Conservation (phyloP, 345 rosid genomes). For the Gynandropsis gynandra region DNA sequence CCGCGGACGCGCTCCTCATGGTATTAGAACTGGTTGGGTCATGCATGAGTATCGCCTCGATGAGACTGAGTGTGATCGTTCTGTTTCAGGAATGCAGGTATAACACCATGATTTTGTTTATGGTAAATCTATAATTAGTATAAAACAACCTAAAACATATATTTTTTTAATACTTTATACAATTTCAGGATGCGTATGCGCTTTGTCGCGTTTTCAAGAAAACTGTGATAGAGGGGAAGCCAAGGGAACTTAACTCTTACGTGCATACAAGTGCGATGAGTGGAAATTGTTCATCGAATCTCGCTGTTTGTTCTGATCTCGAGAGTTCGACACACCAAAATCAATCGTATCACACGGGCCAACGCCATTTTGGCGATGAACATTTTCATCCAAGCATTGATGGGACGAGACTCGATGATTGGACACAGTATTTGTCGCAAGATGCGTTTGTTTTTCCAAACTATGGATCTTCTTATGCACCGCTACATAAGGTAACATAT, state of each 20-base stretch:
- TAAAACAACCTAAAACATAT: neutral
- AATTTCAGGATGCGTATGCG: slow-evolving; percentile 73
- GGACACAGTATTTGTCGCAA: slow-evolving; percentile 46
- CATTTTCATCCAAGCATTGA: slow-evolving; percentile 15
- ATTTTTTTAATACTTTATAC: neutral
- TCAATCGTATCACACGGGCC: slow-evolving; percentile 14
- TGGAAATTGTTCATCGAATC: slow-evolving; percentile 38
- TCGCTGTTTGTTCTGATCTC: slow-evolving; percentile 38
- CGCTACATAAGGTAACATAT: slow-evolving; percentile 71
- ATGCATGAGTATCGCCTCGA: slow-evolving; percentile 98
- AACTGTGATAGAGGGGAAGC: slow-evolving; percentile 43
- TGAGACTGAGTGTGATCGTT: slow-evolving; percentile 65
- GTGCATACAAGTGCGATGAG: slow-evolving; percentile 20
- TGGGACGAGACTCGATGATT: slow-evolving; percentile 29
- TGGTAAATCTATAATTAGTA: neutral
- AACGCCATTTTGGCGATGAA: slow-evolving; percentile 27
- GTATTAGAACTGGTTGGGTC: slow-evolving; percentile 88
- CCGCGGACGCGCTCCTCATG: slow-evolving; percentile 97
- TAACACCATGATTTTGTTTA: neutral
- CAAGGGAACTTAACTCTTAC: slow-evolving; percentile 38
- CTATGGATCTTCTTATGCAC: slow-evolving; percentile 27
- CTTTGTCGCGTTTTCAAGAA: slow-evolving; percentile 92
- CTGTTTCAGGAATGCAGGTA: slow-evolving; percentile 67
- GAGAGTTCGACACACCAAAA: slow-evolving; percentile 33
- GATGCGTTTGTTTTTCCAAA: slow-evolving; percentile 39